Evolutionary conservation across 768 basidiomycete genomes (phyloP).

Genomic region (Calocybe cyanea): DNA sequence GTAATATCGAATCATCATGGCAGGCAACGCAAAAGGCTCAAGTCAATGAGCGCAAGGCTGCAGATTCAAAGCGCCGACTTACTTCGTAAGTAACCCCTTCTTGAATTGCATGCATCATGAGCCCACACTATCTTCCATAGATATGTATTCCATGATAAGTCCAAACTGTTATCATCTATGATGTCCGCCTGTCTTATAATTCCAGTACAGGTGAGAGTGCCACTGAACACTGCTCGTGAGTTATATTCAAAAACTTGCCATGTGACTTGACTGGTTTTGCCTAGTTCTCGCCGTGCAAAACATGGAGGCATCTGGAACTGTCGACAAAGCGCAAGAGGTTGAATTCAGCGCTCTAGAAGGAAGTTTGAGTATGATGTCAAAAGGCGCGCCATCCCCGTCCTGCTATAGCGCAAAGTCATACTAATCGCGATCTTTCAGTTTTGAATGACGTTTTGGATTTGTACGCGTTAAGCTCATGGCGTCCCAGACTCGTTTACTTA

Average conservation of each 20-base stretch:
- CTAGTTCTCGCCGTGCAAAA: slow-evolving; percentile 85
- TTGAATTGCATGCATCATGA: neutral
- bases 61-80: slow-evolving; percentile 78
- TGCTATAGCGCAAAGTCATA: neutral
- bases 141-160: slow-evolving; percentile 79
- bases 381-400: slow-evolving; percentile 42
- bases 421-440: slow-evolving; percentile 33
- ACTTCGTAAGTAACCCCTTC: slow-evolving; percentile 55
- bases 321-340: slow-evolving; percentile 74
- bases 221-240: slow-evolving; percentile 70
- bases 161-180: slow-evolving; percentile 2
- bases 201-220: slow-evolving; percentile 68
- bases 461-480: slow-evolving; percentile 35
- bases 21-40: slow-evolving; percentile 72
- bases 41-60: slow-evolving; percentile 68
- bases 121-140: slow-evolving; percentile 28
- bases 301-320: slow-evolving; percentile 73
- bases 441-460: slow-evolving; percentile 81
- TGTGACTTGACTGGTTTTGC: slow-evolving; percentile 1
- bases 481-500: slow-evolving; percentile 1
- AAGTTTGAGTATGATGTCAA: slow-evolving; percentile 84
- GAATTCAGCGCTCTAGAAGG: slow-evolving; percentile 86
- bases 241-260: slow-evolving; percentile 1
- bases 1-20: slow-evolving; percentile 26
- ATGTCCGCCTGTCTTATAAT: slow-evolving; percentile 9